Percentiles rank a stretch among this genome's conserved stretches.
Conservation (phyloP, 768 basidiomycete species). For the Leccinum ochraceum region DNA sequence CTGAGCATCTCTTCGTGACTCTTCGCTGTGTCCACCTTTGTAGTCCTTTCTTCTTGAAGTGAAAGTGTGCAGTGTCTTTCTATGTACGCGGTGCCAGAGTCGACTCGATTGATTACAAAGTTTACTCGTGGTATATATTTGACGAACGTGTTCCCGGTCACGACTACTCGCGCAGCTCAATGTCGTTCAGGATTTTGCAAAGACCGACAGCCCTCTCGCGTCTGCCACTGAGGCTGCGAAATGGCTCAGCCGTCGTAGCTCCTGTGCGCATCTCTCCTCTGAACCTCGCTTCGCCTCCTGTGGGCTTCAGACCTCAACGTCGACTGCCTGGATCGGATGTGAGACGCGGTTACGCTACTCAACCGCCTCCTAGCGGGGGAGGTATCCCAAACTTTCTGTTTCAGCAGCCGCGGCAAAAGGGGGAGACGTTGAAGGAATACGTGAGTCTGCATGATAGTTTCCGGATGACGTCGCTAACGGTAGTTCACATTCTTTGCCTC, state of each 20-base stretch:
- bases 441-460: conserved; percentile 39
- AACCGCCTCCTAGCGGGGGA: conserved; percentile 42
- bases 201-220: conserved; percentile 13
- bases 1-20: too few relatives aligned
- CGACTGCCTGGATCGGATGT: not conserved
- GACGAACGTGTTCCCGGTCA: too few relatives aligned
- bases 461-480: not conserved
- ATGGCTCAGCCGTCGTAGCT: conserved; percentile 20
- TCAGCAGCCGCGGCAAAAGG: conserved; percentile 69
- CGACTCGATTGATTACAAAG: too few relatives aligned
- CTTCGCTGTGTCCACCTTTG: too few relatives aligned
- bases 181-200: conserved; percentile 9
- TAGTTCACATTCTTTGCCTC: not conserved
- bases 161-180: too few relatives aligned
- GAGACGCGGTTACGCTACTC: conserved; percentile 47
- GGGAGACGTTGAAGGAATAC: conserved; percentile 84
- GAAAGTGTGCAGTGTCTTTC: too few relatives aligned
- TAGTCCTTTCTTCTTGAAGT: too few relatives aligned
- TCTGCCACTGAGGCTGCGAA: conserved; percentile 19
- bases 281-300: not conserved
- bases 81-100: too few relatives aligned
- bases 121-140: too few relatives aligned
- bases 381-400: conserved; percentile 59
- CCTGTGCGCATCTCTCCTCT: not conserved
- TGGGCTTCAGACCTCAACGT: not conserved